Base-by-base conservation (phyloP, 2,329 filamentous ascomycete genomes). In the Botrytis fragariae region DNA sequence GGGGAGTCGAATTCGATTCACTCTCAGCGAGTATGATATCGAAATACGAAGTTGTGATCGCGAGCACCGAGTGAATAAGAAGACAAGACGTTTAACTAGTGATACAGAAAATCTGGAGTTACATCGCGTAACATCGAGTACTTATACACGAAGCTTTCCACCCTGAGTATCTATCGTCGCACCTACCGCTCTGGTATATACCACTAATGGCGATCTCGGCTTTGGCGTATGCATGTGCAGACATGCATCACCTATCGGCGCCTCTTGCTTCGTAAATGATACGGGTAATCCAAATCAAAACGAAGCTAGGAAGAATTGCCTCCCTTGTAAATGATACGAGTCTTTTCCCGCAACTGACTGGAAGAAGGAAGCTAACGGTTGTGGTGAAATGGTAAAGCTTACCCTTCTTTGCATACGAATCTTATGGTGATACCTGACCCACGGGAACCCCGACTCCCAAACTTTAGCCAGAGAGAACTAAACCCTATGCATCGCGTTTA, bases 401-500 rank as follows among this genome's bases (percentile, higher is more conserved):
- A 39, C 32, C 32, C 37, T 37, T 18, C 45, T 67, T 42, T 42
- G 60, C 60, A 37, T 62, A 42, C 59, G 25, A 39, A 42, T n/a
- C 60, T 16, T 16, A 62, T n/a, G 35, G 35, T 62, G 60, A 62
- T 29, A 65, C 63, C n/a, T 64, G 8, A 25, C 42, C 60, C 29
- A 65, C 44, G 29, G 44, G 29, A 65, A 51, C 29, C 32, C 44
- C 44, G 63, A 65, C 12, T 42, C 14, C 18, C 44, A 51, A 35
- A 37, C 32, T 65, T 48, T 37, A 35, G 44, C 44, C 45, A 25
- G 63, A 48, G 44, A 51, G 39, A 48, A 37, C 44, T 65, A 51
- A 65, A 65, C 29, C 63, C 32, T 54, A 54, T 39, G 64, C 35
- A 67, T 67, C 64, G 45, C 64, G 64, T 54, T 67, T 67, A 54